Percentiles rank a stretch among this genome's conserved stretches.
Evolutionary conservation across 306 rosid species (phyloP).

Genomic region (Macrotyloma uniflorum): DNA sequence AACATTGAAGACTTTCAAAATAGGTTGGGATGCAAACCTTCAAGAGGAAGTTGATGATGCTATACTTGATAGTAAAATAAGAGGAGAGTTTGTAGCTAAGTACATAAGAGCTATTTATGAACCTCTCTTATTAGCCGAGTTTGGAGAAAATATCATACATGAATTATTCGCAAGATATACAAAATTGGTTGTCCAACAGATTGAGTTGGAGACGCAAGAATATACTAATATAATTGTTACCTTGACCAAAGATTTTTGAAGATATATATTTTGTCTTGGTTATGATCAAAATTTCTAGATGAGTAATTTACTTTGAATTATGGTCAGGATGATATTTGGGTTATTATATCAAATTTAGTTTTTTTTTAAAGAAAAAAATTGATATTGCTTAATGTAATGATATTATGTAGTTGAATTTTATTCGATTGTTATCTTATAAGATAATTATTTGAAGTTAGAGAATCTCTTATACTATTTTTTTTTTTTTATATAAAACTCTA

Average conservation of each 20-base stretch:
- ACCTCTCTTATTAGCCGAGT: slow-evolving; percentile 41
- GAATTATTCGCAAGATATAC: slow-evolving; percentile 44
- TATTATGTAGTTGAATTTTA: too few species aligned
- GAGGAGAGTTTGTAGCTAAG: slow-evolving; percentile 26
- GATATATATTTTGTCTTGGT: background rate
- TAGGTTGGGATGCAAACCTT: slow-evolving; percentile 30
- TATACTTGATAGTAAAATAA: background rate
- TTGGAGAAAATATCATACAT: slow-evolving; percentile 47
- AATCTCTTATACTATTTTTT: too few species aligned
- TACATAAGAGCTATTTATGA: slow-evolving; percentile 45
- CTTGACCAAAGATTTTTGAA: slow-evolving; percentile 20
- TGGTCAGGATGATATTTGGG: too few species aligned
- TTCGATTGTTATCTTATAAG: too few species aligned
- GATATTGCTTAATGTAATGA: too few species aligned
- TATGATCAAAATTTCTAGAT: too few species aligned
- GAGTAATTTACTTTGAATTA: too few species aligned
- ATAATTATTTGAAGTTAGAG: too few species aligned
- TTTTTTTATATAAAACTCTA: too few species aligned
- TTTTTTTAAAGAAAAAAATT: too few species aligned
- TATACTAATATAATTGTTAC: slow-evolving; percentile 26
- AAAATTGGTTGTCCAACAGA: slow-evolving; percentile 13
- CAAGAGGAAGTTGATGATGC: background rate
- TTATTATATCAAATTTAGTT: too few species aligned
- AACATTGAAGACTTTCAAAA: slow-evolving; percentile 4
- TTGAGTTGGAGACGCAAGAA: slow-evolving; percentile 30